Evolutionary conservation across 805 yeast species (phyloP).

Genomic region (Myxozyma neotropica): DNA sequence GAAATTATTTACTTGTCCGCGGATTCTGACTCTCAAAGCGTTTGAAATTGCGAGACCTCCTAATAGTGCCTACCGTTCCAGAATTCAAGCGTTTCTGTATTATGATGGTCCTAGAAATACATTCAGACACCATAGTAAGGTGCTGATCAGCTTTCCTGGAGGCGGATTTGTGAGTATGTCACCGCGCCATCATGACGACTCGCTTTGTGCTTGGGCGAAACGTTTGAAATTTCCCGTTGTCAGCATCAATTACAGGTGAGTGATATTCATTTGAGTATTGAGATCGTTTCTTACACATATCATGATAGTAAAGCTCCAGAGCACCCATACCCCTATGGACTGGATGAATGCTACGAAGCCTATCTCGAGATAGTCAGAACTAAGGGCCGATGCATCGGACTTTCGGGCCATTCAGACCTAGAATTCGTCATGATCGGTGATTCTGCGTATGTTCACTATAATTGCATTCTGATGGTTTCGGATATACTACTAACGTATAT

Average conservation of each 20-base stretch:
- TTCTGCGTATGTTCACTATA: conserved; percentile 38
- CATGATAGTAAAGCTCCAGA: conserved; percentile 37
- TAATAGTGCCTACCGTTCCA: conserved; percentile 30
- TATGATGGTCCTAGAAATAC: conserved; percentile 38
- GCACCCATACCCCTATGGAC: conserved; percentile 38
- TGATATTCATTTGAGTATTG: neutral
- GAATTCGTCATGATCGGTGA: conserved; percentile 37
- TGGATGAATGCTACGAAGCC: conserved; percentile 39
- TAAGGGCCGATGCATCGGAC: conserved; percentile 36
- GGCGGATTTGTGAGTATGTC: conserved; percentile 40
- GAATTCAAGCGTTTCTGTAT: conserved; percentile 34
- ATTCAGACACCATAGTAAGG: conserved; percentile 32
- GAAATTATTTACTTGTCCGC: conserved; percentile 33
- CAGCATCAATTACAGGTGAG: conserved; percentile 35
- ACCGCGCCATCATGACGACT: conserved; percentile 38
- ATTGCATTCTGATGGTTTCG: neutral
- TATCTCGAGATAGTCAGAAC: conserved; percentile 35
- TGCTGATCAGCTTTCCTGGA: conserved; percentile 38
- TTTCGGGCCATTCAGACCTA: conserved; percentile 33
- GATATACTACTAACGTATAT: neutral
- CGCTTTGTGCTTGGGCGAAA: conserved; percentile 36
- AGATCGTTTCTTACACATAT: neutral
- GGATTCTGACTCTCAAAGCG: conserved; percentile 21
- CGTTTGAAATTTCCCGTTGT: conserved; percentile 31
- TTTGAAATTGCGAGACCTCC: conserved; percentile 36